phyloP scores from a whole-genome alignment of 192 early-diverging fungal species.

The Coemansia reversa region DNA sequence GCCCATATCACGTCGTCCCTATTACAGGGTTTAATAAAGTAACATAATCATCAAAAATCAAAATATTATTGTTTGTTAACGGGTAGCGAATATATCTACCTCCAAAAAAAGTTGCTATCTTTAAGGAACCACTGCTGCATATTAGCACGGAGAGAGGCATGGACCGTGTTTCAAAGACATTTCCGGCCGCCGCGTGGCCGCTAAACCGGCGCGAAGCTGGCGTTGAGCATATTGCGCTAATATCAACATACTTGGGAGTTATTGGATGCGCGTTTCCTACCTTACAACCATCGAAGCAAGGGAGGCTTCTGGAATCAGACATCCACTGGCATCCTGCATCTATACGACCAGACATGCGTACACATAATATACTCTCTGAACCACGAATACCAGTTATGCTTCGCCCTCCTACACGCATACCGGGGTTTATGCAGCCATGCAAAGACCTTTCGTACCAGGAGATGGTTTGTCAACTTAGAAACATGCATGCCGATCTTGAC shows the following conservation, averaged over 20 bases:
- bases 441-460: background rate
- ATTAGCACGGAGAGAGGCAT: background rate
- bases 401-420: constrained; percentile 34
- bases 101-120: background rate
- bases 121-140: background rate
- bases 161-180: constrained; percentile 2
- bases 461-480: constrained; percentile 21
- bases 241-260: constrained; percentile 11
- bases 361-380: constrained; percentile 8
- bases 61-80: no score
- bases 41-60: no score
- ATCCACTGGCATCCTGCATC: constrained; percentile 27
- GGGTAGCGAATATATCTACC: no score
- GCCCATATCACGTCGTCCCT: no score
- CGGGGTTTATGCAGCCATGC: constrained; percentile 27
- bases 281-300: background rate
- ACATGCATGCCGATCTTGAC: constrained; percentile 21
- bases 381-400: constrained; percentile 10
- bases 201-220: constrained; percentile 24
- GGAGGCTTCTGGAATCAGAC: background rate
- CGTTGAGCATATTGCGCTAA: constrained; percentile 11
- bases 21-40: no score
- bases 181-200: constrained; percentile 41
- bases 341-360: background rate
- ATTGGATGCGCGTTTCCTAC: constrained; percentile 24